Evolutionary conservation across 106 monocot genomes (phyloP).

Genomic region (Allium cepa): DNA sequence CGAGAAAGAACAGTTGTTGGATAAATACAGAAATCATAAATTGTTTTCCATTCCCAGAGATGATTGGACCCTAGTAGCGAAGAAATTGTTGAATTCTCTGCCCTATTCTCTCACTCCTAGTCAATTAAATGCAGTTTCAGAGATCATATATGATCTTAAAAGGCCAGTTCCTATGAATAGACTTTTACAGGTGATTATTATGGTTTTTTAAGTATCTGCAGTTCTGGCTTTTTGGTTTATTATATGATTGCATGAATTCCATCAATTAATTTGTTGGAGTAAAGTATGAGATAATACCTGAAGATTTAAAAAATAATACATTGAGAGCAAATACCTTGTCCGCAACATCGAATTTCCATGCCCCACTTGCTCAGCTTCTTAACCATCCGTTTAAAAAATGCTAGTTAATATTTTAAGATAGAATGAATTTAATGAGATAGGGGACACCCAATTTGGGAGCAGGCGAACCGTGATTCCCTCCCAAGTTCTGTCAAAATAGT

Average conservation of each 20-base stretch:
- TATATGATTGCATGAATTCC: background rate
- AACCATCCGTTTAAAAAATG: no score
- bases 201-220: background rate
- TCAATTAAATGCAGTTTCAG: conserved; percentile 85
- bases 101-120: conserved; percentile 86
- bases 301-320: no score
- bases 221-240: background rate
- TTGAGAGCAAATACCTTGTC: no score
- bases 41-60: conserved; percentile 36
- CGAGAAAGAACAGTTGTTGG: conserved; percentile 74
- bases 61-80: conserved; percentile 71
- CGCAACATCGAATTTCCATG: no score
- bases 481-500: no score
- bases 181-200: conserved; percentile 67
- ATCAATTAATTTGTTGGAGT: no score
- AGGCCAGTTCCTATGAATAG: conserved; percentile 94
- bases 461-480: no score
- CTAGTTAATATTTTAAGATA: no score
- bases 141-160: conserved; percentile 94
- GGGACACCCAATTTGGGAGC: no score
- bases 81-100: conserved; percentile 58
- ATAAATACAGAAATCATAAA: conserved; percentile 54
- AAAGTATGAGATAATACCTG: no score
- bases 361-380: no score
- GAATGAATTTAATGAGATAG: no score